A percentile compares a stretch with the other conserved stretches of the same genome.
Evolutionary conservation across 805 yeast species (phyloP).

Genomic region (Lipomyces lipofer): DNA sequence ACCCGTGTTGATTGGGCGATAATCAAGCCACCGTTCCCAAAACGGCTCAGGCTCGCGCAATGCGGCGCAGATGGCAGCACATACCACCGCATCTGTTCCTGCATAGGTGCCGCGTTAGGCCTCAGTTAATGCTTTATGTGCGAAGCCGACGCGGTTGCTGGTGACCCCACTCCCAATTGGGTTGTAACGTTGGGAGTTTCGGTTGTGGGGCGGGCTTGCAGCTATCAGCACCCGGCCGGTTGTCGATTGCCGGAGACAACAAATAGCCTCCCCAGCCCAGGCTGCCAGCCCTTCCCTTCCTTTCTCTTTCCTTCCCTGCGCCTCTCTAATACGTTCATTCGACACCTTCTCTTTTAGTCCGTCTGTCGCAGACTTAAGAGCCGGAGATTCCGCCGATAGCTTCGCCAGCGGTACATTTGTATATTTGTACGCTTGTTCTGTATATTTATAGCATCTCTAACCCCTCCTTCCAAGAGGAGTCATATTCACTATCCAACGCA

Average conservation of each 20-base stretch:
- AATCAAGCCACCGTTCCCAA: neutral
- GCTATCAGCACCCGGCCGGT: too few species aligned
- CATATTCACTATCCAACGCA: too few species aligned
- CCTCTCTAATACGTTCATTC: neutral
- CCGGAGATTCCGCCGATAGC: neutral
- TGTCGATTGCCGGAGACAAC: neutral
- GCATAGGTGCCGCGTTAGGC: too few species aligned
- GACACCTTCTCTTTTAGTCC: neutral
- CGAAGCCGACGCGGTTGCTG: too few species aligned
- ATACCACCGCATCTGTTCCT: too few species aligned
- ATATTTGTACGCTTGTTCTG: neutral
- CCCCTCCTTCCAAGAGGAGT: too few species aligned
- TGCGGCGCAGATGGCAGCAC: neutral
- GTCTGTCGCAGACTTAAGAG: neutral
- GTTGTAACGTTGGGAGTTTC: conserved; percentile 9
- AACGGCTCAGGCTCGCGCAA: neutral
- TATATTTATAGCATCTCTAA: neutral
- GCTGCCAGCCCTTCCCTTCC: conserved; percentile 1
- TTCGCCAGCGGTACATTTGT: neutral
- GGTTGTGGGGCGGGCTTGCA: too few species aligned
- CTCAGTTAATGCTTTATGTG: too few species aligned
- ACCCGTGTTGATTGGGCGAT: too few species aligned
- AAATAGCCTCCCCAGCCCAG: conserved; percentile 1
- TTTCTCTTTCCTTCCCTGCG: neutral
- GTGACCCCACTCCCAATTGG: neutral